Evolutionary conservation across 2,329 filamentous ascomycete species (phyloP).

Genomic region (Colletotrichum eleusines): DNA sequence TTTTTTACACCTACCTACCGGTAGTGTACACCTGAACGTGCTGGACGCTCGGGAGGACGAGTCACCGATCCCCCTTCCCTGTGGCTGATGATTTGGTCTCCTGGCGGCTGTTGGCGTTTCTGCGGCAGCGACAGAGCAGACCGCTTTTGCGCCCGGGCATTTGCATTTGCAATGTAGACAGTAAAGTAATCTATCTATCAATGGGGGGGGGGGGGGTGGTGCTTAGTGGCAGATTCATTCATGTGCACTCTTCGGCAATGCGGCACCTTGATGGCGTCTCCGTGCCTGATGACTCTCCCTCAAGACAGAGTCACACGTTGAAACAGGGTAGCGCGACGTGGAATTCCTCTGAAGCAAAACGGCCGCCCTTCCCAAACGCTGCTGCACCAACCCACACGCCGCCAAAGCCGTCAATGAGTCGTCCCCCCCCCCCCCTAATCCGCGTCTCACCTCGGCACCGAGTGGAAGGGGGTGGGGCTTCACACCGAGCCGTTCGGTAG

Average conservation of each 20-base stretch:
- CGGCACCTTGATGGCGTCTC: neutral
- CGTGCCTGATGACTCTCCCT: neutral
- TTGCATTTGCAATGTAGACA: no score
- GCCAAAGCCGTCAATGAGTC: neutral
- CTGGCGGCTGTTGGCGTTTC: neutral
- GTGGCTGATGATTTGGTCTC: neutral
- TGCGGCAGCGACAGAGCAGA: neutral
- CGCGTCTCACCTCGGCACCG: conserved; percentile 15
- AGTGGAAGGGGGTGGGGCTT: neutral
- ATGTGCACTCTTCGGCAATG: neutral
- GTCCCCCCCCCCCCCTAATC: no score
- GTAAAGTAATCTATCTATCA: no score
- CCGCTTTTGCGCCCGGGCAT: neutral
- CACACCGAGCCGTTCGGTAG: conserved; percentile 7
- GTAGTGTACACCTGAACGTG: no score
- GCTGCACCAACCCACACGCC: neutral
- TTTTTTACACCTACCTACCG: no score
- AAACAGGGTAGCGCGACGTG: neutral
- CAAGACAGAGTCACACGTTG: neutral
- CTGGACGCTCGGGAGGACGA: neutral
- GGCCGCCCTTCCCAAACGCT: neutral
- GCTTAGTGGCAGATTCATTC: neutral
- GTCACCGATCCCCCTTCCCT: no score
- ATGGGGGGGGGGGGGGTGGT: neutral
- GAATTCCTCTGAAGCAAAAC: conserved; percentile 6